Evolutionary conservation across 225 moss, liverwort and hornwort species (phyloP).

Genomic region (Physcomitrium patens): DNA sequence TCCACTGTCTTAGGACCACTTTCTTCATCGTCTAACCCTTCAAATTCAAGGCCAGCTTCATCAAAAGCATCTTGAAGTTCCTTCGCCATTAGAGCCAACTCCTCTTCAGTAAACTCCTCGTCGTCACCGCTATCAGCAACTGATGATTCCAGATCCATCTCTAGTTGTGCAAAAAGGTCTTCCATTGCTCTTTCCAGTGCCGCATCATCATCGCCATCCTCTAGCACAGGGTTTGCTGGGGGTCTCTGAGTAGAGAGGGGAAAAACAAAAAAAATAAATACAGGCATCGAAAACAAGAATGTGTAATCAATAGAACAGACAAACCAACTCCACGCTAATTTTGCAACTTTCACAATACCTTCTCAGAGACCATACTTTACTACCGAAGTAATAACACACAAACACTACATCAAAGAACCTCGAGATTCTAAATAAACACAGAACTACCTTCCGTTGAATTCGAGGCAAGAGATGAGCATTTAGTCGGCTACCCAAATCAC

Average conservation of each 20-base stretch:
- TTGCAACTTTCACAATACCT: not conserved
- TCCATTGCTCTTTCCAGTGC: conserved; percentile 80
- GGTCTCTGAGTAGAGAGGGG: conserved; percentile 18
- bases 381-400: no score
- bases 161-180: conserved; percentile 77
- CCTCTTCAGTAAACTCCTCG: conserved; percentile 75
- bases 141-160: conserved; percentile 73
- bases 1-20: conserved; percentile 42
- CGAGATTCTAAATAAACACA: no score
- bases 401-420: no score
- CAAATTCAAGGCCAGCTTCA: conserved; percentile 39
- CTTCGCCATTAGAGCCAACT: conserved; percentile 63
- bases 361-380: no score
- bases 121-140: conserved; percentile 43
- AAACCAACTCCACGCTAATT: not conserved
- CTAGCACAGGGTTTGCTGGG: conserved; percentile 21
- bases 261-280: not conserved
- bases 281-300: not conserved
- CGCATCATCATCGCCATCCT: conserved; percentile 50
- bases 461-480: no score
- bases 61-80: conserved; percentile 67
- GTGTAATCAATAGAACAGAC: not conserved
- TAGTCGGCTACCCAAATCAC: no score
- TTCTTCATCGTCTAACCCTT: conserved; percentile 21
- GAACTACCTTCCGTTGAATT: no score